Conservation (phyloP, 345 rosid genomes). For the Cochlearia excelsa region DNA sequence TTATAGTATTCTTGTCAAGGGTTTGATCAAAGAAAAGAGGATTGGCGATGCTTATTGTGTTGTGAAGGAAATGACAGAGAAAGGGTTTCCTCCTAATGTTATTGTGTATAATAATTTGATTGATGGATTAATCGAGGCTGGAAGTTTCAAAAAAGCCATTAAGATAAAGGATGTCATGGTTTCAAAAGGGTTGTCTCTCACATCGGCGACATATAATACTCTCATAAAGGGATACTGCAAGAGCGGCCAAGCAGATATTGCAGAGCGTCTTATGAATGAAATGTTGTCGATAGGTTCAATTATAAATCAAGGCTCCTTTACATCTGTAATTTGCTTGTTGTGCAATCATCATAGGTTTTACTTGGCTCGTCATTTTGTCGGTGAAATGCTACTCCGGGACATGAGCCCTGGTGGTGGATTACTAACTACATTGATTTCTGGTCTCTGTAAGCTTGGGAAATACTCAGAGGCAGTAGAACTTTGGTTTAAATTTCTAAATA, state of each 20-base stretch:
- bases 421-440: conserved; percentile 56
- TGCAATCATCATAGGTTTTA: conserved; percentile 49
- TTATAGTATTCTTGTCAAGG: conserved; percentile 62
- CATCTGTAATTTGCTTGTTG: conserved; percentile 53
- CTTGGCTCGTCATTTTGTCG: conserved; percentile 46
- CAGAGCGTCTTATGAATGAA: conserved; percentile 57
- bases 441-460: conserved; percentile 59
- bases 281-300: conserved; percentile 53
- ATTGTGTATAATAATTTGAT: conserved; percentile 68
- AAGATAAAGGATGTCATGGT: conserved; percentile 59
- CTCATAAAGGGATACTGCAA: conserved; percentile 62
- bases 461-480: conserved; percentile 55
- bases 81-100: conserved; percentile 55
- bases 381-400: conserved; percentile 61
- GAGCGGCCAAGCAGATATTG: conserved; percentile 45
- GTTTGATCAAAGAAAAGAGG: conserved; percentile 58
- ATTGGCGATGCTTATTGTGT: conserved; percentile 56
- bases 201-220: conserved; percentile 63
- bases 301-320: conserved; percentile 51
- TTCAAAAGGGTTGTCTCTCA: conserved; percentile 57
- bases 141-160: conserved; percentile 51
- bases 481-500: conserved; percentile 50
- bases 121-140: conserved; percentile 58
- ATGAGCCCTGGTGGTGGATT: conserved; percentile 62
- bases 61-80: conserved; percentile 55